Conservation (phyloP, 2,329 filamentous ascomycete species). For the Alternaria sp. region DNA sequence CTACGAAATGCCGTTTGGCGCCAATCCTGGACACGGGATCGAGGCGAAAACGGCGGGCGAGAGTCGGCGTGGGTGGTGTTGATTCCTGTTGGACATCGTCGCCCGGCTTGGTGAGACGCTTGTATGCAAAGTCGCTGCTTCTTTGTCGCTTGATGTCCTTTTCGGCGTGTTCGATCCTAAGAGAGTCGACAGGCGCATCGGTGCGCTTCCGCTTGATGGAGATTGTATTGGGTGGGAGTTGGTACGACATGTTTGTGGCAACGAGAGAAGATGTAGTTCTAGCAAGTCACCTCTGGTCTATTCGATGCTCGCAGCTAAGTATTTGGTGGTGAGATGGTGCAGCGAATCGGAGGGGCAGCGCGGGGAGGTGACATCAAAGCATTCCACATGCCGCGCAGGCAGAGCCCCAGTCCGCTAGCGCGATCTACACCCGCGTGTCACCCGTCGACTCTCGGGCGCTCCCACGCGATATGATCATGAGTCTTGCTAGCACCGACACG, state of each 20-base stretch:
- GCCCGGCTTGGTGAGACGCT: slow-evolving; percentile 35
- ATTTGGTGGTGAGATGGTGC: slow-evolving; percentile 1
- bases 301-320: neutral
- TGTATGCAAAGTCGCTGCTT: slow-evolving; percentile 18
- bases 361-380: slow-evolving; percentile 17
- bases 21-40: slow-evolving; percentile 22
- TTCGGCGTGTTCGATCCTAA: slow-evolving; percentile 40
- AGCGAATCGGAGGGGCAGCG: slow-evolving; percentile 20
- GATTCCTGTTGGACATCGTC: slow-evolving; percentile 12
- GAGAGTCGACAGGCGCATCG: slow-evolving; percentile 63
- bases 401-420: slow-evolving; percentile 11
- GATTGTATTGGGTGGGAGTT: slow-evolving; percentile 36
- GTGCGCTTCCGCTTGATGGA: slow-evolving; percentile 62
- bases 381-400: slow-evolving; percentile 13
- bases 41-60: slow-evolving; percentile 34
- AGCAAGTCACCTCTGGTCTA: neutral
- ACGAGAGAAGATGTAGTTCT: neutral
- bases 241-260: neutral
- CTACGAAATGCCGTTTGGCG: slow-evolving; percentile 30
- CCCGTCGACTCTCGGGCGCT: slow-evolving; percentile 8
- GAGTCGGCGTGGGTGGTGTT: slow-evolving; percentile 24
- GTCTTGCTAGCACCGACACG: slow-evolving; percentile 6
- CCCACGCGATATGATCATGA: slow-evolving; percentile 26
- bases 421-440: slow-evolving; percentile 2
- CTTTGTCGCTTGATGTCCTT: slow-evolving; percentile 2